Percentiles rank a stretch among this genome's conserved stretches.
These are phyloP conservation scores for Circinella umbellata DNA, from an alignment of 371 early-diverging fungal genomes.

Conservation along the genomic window DNA sequence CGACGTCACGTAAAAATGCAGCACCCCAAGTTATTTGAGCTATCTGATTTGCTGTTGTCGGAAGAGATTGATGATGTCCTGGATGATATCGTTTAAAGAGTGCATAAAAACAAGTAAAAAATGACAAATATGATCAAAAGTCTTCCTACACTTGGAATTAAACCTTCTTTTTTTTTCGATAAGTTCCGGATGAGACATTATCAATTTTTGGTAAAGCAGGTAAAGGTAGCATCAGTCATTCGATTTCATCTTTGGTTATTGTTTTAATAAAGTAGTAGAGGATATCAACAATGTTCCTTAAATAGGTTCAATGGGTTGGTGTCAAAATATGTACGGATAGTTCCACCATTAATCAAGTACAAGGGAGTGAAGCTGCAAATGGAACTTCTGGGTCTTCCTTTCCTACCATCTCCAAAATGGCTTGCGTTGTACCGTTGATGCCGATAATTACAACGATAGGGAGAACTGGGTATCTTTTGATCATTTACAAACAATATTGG, in stretches of 20 bases:
- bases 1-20: constrained; percentile 54
- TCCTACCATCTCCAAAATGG: not conserved
- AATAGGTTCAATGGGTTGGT: not conserved
- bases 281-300: no score
- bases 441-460: no score
- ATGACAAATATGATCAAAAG: not conserved
- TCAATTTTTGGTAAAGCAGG: not conserved
- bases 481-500: not conserved
- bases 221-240: no score
- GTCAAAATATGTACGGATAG: not conserved
- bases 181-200: not conserved
- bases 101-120: not conserved
- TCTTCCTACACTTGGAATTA: not conserved
- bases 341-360: not conserved
- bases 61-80: not conserved
- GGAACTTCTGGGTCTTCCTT: not conserved
- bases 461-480: not conserved
- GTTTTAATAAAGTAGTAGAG: no score
- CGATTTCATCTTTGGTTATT: not conserved
- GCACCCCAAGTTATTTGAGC: constrained; percentile 37
- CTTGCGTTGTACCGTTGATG: no score
- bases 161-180: not conserved
- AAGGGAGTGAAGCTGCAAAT: not conserved
- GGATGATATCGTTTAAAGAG: constrained; percentile 1
- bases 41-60: not conserved